Conservation (phyloP, 441 rosid species). For the Gossypium laxum region DNA sequence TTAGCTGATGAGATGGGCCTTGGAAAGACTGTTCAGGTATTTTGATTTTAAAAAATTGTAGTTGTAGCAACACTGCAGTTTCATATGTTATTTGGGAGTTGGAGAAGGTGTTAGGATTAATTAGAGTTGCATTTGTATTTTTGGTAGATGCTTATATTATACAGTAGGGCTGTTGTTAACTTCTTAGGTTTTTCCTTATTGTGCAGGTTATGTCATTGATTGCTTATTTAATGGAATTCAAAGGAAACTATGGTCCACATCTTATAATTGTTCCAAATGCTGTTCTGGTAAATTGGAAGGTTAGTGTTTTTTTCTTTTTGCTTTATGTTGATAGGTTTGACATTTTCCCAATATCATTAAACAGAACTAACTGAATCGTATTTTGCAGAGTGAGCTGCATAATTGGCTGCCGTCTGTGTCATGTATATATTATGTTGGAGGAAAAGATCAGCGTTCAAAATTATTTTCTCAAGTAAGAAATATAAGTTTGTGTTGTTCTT, state of each 20-base stretch:
- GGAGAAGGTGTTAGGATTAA: neutral
- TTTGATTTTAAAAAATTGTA: neutral
- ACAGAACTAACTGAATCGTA: constrained; percentile 18
- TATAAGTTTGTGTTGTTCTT: neutral
- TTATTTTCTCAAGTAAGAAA: constrained; percentile 80
- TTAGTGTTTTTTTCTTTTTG: constrained; percentile 29
- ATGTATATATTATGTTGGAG: constrained; percentile 93
- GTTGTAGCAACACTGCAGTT: constrained; percentile 6
- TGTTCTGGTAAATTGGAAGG: constrained; percentile 99
- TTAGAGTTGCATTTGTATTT: neutral
- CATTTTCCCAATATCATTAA: neutral
- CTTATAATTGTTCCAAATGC: constrained; percentile 99
- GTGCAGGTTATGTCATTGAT: constrained; percentile 94
- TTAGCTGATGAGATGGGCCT: constrained; percentile 99
- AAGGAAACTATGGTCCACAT: constrained; percentile 99
- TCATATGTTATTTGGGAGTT: constrained; percentile 1
- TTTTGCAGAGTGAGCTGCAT: constrained; percentile 82
- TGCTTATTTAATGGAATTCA: constrained; percentile 98
- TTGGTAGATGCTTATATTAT: neutral
- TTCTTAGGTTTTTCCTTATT: constrained; percentile 4
- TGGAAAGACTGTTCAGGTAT: constrained; percentile 99
- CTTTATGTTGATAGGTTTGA: neutral
- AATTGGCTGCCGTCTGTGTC: constrained; percentile 96
- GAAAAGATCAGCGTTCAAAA: constrained; percentile 86
- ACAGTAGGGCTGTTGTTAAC: neutral